Conservation (phyloP, 2,329 filamentous ascomycete genomes). For the Paraconiothyrium sp. region DNA sequence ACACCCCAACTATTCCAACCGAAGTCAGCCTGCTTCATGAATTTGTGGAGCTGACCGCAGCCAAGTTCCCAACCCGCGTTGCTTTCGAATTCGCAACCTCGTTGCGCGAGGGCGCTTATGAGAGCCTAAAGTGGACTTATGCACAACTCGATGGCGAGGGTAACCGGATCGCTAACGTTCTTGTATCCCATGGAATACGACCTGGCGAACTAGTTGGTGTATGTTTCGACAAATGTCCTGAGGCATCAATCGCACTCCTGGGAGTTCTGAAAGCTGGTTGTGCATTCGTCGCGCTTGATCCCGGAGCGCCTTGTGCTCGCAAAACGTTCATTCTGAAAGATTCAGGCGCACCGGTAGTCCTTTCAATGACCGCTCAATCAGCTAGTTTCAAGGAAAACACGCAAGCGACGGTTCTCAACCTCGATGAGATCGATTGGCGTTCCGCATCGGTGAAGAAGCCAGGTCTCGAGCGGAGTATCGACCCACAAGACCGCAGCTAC, state of each 20-base stretch:
- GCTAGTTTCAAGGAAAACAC: conserved; percentile 47
- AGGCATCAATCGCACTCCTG: conserved; percentile 83
- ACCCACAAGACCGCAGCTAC: conserved; percentile 73
- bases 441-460: conserved; percentile 48
- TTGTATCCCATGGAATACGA: conserved; percentile 60
- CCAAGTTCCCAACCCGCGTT: conserved; percentile 63
- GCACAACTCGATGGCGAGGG: conserved; percentile 74
- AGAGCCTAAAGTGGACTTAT: conserved; percentile 75
- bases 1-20: conserved; percentile 65
- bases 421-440: conserved; percentile 54
- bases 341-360: conserved; percentile 70
- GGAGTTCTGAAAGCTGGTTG: conserved; percentile 85
- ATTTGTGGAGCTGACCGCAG: conserved; percentile 75
- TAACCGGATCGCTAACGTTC: conserved; percentile 75
- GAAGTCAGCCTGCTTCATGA: conserved; percentile 74
- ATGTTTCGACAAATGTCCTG: conserved; percentile 85
- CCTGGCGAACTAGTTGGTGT: conserved; percentile 74
- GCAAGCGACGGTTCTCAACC: conserved; percentile 54
- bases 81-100: conserved; percentile 80
- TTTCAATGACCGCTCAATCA: conserved; percentile 64
- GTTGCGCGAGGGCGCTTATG: conserved; percentile 58
- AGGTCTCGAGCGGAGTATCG: conserved; percentile 31
- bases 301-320: conserved; percentile 74
- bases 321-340: conserved; percentile 82
- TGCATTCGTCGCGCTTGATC: conserved; percentile 82